phyloP scores from a whole-genome alignment of 2,329 filamentous ascomycete species.

The Plectosphaerella sp. region DNA sequence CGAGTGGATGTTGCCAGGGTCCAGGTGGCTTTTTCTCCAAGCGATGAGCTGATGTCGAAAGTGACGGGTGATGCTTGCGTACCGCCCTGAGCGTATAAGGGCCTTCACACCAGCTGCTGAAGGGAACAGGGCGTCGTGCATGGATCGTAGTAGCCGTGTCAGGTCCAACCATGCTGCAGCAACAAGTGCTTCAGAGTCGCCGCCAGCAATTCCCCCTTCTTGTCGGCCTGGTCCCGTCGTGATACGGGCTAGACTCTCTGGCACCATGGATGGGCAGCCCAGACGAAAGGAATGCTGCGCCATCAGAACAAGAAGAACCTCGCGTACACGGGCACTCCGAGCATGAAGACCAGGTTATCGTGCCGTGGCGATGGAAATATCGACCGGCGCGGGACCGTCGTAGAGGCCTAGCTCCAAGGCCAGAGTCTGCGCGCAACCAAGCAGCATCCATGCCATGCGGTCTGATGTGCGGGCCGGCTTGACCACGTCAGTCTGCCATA shows the following conservation, averaged over 20 bases:
- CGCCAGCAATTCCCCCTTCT: too few relatives aligned
- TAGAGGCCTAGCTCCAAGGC: constrained; percentile 49
- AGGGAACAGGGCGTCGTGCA: background rate
- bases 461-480: constrained; percentile 49
- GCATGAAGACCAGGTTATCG: background rate
- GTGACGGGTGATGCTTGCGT: constrained; percentile 16
- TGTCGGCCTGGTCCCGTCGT: background rate
- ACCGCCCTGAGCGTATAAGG: constrained; percentile 39
- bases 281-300: constrained; percentile 4
- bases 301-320: background rate
- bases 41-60: constrained; percentile 3
- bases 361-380: background rate
- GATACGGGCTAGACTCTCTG: background rate
- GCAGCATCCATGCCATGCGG: constrained; percentile 57
- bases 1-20: background rate
- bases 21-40: background rate
- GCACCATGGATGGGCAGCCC: constrained; percentile 1
- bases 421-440: constrained; percentile 48
- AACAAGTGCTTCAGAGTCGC: background rate
- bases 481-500: constrained; percentile 48
- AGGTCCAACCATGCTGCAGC: background rate
- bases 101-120: constrained; percentile 23
- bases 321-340: constrained; percentile 35
- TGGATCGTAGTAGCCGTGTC: background rate
- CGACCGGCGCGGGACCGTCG: constrained; percentile 16